These are phyloP conservation scores for Malbranchea zuffiana DNA, from an alignment of 2,329 filamentous ascomycete genomes.

Conservation along the genomic window DNA sequence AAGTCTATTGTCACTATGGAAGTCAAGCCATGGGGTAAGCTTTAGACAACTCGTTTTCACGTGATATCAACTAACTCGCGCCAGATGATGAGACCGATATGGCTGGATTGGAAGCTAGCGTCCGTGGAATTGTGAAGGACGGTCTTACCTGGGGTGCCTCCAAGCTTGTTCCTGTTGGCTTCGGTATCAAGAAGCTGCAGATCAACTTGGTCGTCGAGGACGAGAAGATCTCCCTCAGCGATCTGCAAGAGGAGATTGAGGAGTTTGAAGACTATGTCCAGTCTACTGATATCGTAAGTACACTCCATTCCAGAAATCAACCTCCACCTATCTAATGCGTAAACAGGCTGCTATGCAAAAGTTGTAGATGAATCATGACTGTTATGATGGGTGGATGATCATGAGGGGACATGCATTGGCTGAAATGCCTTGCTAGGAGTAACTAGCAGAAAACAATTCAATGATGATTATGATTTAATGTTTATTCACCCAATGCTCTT, in stretches of 20 bases:
- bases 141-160: slow-evolving; percentile 93
- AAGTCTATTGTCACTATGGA: slow-evolving; percentile 95
- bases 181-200: slow-evolving; percentile 98
- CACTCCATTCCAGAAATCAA: slow-evolving; percentile 2
- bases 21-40: slow-evolving; percentile 97
- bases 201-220: slow-evolving; percentile 97
- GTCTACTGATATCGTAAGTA: slow-evolving; percentile 71
- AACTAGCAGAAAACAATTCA: slow-evolving; percentile 8
- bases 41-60: slow-evolving; percentile 5
- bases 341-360: slow-evolving; percentile 69
- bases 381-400: slow-evolving; percentile 1
- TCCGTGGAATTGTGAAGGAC: slow-evolving; percentile 77
- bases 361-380: slow-evolving; percentile 48
- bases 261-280: slow-evolving; percentile 92
- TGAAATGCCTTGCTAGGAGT: too few species aligned
- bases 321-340: not conserved
- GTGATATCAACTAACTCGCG: not conserved
- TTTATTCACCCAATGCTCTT: too few species aligned
- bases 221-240: slow-evolving; percentile 80
- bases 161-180: slow-evolving; percentile 81
- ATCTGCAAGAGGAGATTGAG: slow-evolving; percentile 77
- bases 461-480: too few species aligned
- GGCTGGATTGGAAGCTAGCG: slow-evolving; percentile 64
- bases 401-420: slow-evolving; percentile 3
- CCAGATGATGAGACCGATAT: slow-evolving; percentile 89